phyloP scores from a whole-genome alignment of 768 basidiomycete genomes.

The Hygrocybe coccinea region DNA sequence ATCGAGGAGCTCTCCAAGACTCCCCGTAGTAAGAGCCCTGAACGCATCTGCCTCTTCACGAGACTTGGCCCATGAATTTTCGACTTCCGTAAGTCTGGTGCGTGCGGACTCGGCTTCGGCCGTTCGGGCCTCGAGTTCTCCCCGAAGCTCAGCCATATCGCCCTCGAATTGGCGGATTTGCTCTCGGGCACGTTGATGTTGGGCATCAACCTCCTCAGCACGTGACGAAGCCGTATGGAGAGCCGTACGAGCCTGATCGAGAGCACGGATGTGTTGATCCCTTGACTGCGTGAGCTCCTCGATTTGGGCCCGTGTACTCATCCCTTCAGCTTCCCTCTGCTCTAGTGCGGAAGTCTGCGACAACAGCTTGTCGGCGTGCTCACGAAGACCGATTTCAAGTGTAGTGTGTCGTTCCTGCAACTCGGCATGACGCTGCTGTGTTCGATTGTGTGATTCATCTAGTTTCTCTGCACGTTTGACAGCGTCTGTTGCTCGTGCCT shows the following conservation, averaged over 20 bases:
- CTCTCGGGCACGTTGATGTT: conserved; percentile 65
- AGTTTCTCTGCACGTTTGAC: conserved; percentile 68
- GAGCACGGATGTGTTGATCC: conserved; percentile 80
- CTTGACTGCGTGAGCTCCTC: conserved; percentile 66
- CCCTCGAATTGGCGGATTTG: conserved; percentile 66
- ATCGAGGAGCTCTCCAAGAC: conserved; percentile 82
- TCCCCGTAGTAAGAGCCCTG: conserved; percentile 78
- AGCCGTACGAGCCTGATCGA: conserved; percentile 81
- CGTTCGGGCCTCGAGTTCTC: conserved; percentile 72
- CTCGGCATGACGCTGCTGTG: conserved; percentile 59
- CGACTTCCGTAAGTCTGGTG: conserved; percentile 66
- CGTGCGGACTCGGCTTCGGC: conserved; percentile 70
- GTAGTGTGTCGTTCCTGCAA: conserved; percentile 59
- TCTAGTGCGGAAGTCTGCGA: conserved; percentile 68
- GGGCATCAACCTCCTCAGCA: conserved; percentile 70
- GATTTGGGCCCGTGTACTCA: conserved; percentile 57
- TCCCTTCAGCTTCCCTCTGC: conserved; percentile 75
- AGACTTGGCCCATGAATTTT: conserved; percentile 88
- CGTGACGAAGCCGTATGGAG: conserved; percentile 71
- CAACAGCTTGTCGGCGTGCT: conserved; percentile 71
- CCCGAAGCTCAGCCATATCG: conserved; percentile 73
- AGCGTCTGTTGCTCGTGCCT: conserved; percentile 71
- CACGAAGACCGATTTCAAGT: conserved; percentile 63
- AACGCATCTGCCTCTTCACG: conserved; percentile 91
- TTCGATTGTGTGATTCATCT: conserved; percentile 63